These are phyloP conservation scores for Fusarium abutilonis DNA, from an alignment of 2,329 filamentous ascomycete species.

Conservation along the genomic window DNA sequence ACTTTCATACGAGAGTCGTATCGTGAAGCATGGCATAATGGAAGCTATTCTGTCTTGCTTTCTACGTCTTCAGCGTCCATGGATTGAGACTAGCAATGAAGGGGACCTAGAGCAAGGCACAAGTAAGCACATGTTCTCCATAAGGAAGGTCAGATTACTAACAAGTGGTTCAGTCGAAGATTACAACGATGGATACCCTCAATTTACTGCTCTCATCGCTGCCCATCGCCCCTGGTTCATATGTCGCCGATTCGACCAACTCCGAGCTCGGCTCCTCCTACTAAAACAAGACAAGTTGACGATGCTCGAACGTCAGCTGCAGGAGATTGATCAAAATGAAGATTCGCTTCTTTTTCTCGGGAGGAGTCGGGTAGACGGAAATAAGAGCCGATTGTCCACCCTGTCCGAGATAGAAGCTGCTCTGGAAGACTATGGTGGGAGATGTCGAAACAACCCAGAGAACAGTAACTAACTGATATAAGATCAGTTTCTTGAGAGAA, in stretches of 20 bases:
- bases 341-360: background rate
- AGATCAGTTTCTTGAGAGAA: background rate
- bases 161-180: background rate
- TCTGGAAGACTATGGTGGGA: background rate
- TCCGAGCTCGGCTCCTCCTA: background rate
- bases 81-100: too few species aligned
- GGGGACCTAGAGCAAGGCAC: too few species aligned
- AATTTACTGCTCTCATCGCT: slow-evolving; percentile 5
- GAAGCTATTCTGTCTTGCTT: too few species aligned
- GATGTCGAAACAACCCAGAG: background rate
- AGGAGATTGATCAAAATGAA: background rate
- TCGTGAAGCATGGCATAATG: too few species aligned
- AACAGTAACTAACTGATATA: background rate
- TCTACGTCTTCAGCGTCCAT: too few species aligned
- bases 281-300: background rate
- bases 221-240: background rate
- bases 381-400: background rate
- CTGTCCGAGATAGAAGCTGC: background rate
- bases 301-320: background rate
- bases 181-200: slow-evolving; percentile 6
- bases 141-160: too few species aligned
- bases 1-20: too few species aligned
- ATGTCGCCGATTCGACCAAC: background rate
- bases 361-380: background rate
- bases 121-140: too few species aligned